phyloP scores from a whole-genome alignment of 345 rosid genomes.

The Triadica sebifera region DNA sequence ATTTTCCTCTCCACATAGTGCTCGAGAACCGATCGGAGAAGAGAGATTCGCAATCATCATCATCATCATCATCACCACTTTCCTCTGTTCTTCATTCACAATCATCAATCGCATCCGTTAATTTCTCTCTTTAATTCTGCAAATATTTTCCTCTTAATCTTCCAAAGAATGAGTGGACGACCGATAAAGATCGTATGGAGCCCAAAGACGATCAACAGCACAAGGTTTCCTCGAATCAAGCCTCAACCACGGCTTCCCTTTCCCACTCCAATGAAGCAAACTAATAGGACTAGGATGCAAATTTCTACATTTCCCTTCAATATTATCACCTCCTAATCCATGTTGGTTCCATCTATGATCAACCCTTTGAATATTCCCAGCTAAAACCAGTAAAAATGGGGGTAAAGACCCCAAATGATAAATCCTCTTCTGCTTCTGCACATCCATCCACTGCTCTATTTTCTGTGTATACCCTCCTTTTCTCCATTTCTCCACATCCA shows the following conservation, averaged over 20 bases:
- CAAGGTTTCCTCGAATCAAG: constrained; percentile 40
- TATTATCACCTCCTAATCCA: constrained; percentile 41
- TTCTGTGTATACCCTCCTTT: constrained; percentile 20
- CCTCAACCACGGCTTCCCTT: constrained; percentile 44
- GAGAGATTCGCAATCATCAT: neutral
- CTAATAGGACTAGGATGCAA: constrained; percentile 38
- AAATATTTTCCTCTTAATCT: neutral
- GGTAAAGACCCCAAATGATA: constrained; percentile 41
- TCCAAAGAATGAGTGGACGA: constrained; percentile 22
- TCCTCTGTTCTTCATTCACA: neutral
- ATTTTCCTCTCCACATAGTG: too few relatives aligned
- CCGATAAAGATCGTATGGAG: constrained; percentile 39
- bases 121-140: neutral
- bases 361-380: constrained; percentile 33
- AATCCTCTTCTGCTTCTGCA: constrained; percentile 35
- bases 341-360: constrained; percentile 47
- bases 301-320: constrained; percentile 38
- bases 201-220: constrained; percentile 42
- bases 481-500: constrained; percentile 42
- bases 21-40: neutral
- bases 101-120: neutral
- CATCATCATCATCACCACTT: too few relatives aligned
- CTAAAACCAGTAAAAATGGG: constrained; percentile 39
- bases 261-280: constrained; percentile 46
- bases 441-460: constrained; percentile 41